These are phyloP conservation scores for Sporothrix curviconia DNA, from an alignment of 2,329 filamentous ascomycete species.

Conservation along the genomic window DNA sequence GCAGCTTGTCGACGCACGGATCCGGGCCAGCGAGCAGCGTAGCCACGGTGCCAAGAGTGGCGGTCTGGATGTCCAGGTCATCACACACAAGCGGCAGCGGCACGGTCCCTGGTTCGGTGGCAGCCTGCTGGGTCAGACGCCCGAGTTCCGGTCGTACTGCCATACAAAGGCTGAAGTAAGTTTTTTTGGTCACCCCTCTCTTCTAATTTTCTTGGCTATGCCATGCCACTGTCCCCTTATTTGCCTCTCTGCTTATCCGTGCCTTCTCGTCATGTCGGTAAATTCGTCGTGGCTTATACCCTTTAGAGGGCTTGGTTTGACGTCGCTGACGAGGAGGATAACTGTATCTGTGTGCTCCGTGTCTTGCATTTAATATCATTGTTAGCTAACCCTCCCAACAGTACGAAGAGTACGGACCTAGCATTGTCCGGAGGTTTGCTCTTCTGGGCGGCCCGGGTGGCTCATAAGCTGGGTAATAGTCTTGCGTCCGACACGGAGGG, in stretches of 20 bases:
- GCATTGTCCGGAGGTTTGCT: conserved; percentile 91
- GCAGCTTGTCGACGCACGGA: conserved; percentile 87
- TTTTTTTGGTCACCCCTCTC: conserved; percentile 2
- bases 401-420: conserved; percentile 94
- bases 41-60: conserved; percentile 91
- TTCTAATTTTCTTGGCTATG: no score
- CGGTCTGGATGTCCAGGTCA: conserved; percentile 92
- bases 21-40: conserved; percentile 82
- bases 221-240: no score
- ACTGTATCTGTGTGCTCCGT: background rate
- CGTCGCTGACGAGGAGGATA: background rate
- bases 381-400: conserved; percentile 32
- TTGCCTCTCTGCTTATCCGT: background rate
- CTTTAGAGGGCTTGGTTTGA: background rate
- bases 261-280: no score
- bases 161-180: conserved; percentile 77
- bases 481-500: background rate
- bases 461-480: conserved; percentile 41
- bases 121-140: conserved; percentile 90
- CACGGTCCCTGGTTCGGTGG: conserved; percentile 99
- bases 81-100: conserved; percentile 93
- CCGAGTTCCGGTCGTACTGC: conserved; percentile 97
- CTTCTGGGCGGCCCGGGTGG: conserved; percentile 86
- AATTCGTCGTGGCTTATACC: no score
- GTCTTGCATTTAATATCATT: background rate